These are phyloP conservation scores for Pleurotus djamor DNA, from an alignment of 768 basidiomycete genomes.

Conservation along the genomic window DNA sequence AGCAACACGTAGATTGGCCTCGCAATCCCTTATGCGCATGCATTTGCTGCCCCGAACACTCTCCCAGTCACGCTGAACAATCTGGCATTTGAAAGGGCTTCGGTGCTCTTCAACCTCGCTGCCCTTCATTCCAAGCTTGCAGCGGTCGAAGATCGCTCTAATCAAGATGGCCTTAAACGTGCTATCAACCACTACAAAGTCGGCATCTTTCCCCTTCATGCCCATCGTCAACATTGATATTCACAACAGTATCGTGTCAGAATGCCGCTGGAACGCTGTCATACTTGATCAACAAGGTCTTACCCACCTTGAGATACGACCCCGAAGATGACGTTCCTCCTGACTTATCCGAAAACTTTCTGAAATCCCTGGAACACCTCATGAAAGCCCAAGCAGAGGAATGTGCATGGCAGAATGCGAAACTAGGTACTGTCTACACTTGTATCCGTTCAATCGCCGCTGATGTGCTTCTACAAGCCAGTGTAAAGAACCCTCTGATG, in stretches of 20 bases:
- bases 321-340: slow-evolving; percentile 48
- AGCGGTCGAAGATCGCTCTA: slow-evolving; percentile 64
- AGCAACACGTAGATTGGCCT: slow-evolving; percentile 55
- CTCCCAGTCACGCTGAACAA: slow-evolving; percentile 66
- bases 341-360: slow-evolving; percentile 65
- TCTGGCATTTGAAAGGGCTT: slow-evolving; percentile 79
- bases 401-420: slow-evolving; percentile 93
- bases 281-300: slow-evolving; percentile 50
- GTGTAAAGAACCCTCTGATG: slow-evolving; percentile 79
- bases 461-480: slow-evolving; percentile 32
- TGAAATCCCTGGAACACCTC: slow-evolving; percentile 65
- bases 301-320: slow-evolving; percentile 49
- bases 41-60: slow-evolving; percentile 51
- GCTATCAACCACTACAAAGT: slow-evolving; percentile 75
- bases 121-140: slow-evolving; percentile 85
- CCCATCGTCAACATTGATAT: slow-evolving; percentile 1
- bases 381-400: slow-evolving; percentile 96
- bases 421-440: slow-evolving; percentile 53
- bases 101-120: slow-evolving; percentile 82
- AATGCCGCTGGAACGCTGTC: slow-evolving; percentile 72
- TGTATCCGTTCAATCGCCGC: slow-evolving; percentile 3
- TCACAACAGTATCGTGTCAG: slow-evolving; percentile 23
- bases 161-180: slow-evolving; percentile 79
- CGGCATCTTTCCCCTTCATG: neutral
- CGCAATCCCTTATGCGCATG: slow-evolving; percentile 70